Conservation (phyloP, 2,329 filamentous ascomycete species). For the Coniochaeta hoffmannii region DNA sequence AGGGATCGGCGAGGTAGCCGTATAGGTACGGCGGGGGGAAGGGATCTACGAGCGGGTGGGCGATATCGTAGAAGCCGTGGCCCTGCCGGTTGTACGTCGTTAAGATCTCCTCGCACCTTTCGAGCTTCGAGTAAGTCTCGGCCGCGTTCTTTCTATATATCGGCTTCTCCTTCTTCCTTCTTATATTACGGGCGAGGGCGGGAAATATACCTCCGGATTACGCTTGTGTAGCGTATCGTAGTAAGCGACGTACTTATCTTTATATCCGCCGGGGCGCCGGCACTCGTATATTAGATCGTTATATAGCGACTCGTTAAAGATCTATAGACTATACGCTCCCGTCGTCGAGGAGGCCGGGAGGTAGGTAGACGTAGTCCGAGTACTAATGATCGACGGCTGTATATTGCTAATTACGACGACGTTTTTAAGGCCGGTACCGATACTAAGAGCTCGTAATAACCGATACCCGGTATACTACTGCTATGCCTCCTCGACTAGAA, state of each 20-base stretch:
- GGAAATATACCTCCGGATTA: neutral
- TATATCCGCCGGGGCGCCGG: slow-evolving; percentile 39
- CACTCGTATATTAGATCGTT: slow-evolving; percentile 34
- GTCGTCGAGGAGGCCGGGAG: slow-evolving; percentile 26
- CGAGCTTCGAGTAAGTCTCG: slow-evolving; percentile 21
- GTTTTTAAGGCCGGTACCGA: too few relatives aligned
- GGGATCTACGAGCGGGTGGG: slow-evolving; percentile 40
- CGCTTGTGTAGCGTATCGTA: slow-evolving; percentile 22
- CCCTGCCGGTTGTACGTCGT: slow-evolving; percentile 21
- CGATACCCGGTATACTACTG: too few relatives aligned
- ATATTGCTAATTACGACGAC: too few relatives aligned
- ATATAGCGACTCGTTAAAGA: slow-evolving; percentile 40
- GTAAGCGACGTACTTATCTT: slow-evolving; percentile 44
- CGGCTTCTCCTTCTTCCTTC: neutral
- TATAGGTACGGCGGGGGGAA: slow-evolving; percentile 45
- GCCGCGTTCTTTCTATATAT: neutral
- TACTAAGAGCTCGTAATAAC: too few relatives aligned
- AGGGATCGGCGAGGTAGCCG: slow-evolving; percentile 48
- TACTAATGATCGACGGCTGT: too few relatives aligned
- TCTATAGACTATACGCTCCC: slow-evolving; percentile 42
- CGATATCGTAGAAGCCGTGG: slow-evolving; percentile 51
- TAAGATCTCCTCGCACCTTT: slow-evolving; percentile 27
- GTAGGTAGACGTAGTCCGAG: slow-evolving; percentile 51
- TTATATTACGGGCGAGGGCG: too few relatives aligned
- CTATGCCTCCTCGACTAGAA: too few relatives aligned